Percentiles rank a stretch among this genome's conserved stretches.
phyloP scores from a whole-genome alignment of 2,329 filamentous ascomycete genomes.

The Diaporthe australafricana region DNA sequence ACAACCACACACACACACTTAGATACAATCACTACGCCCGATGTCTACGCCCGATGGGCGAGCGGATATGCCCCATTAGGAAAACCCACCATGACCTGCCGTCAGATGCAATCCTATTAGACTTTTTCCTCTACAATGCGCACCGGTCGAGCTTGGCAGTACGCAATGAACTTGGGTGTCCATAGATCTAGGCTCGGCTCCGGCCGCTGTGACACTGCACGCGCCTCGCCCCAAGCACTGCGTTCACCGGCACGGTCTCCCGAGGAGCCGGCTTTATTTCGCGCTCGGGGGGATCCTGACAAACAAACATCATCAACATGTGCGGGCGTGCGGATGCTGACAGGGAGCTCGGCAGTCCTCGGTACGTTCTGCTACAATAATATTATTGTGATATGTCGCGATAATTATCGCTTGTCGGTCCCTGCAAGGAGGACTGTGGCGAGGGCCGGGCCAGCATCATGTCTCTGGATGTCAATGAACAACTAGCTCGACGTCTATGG shows the following conservation, averaged over 20 bases:
- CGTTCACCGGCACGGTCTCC: neutral
- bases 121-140: conserved; percentile 4
- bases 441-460: neutral
- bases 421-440: neutral
- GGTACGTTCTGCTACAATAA: neutral
- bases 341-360: too few species aligned
- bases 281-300: neutral
- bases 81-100: conserved; percentile 4
- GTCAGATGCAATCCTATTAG: conserved; percentile 19
- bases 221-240: neutral
- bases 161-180: neutral
- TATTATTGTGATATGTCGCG: neutral
- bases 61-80: conserved; percentile 9
- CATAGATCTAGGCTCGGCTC: conserved; percentile 24
- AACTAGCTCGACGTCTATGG: neutral
- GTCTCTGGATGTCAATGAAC: neutral
- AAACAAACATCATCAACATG: neutral
- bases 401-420: conserved; percentile 10
- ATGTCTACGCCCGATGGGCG: neutral
- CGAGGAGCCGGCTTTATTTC: neutral
- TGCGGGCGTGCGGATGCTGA: neutral
- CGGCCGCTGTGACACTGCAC: conserved; percentile 20
- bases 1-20: neutral
- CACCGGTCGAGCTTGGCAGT: conserved; percentile 14
- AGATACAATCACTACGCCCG: neutral